phyloP scores from a whole-genome alignment of 1,284 basidiomycete genomes.

The Tilletiaria anomala region DNA sequence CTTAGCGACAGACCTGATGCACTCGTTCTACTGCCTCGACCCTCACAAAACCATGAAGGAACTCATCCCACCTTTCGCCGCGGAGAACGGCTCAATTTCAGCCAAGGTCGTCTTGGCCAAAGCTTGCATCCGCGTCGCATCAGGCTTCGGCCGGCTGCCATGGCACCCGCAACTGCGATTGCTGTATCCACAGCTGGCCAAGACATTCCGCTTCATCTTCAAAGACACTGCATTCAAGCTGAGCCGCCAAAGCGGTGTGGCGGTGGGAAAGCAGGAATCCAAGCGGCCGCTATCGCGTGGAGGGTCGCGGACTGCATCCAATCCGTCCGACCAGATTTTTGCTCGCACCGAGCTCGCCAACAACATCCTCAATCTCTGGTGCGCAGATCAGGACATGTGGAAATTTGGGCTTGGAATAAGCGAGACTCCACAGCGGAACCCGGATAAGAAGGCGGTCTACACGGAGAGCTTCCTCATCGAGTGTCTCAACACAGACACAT shows the following conservation, averaged over 20 bases:
- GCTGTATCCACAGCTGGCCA: constrained; percentile 20
- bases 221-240: constrained; percentile 14
- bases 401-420: too few species aligned
- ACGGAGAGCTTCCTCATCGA: not conserved
- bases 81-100: constrained; percentile 14
- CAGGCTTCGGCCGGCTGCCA: constrained; percentile 14
- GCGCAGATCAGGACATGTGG: too few species aligned
- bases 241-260: constrained; percentile 5
- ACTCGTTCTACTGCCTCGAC: constrained; percentile 32
- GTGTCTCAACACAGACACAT: not conserved
- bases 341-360: not conserved
- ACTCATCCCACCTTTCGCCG: constrained; percentile 21
- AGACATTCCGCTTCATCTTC: constrained; percentile 14
- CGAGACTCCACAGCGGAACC: too few species aligned
- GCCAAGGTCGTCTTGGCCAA: constrained; percentile 27
- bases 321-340: not conserved
- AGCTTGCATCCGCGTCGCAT: constrained; percentile 18
- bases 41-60: constrained; percentile 19
- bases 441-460: not conserved
- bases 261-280: not conserved
- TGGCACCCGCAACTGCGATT: constrained; percentile 20
- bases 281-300: not conserved
- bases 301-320: not conserved
- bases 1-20: constrained; percentile 18
- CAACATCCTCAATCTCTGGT: not conserved